Evolutionary conservation across 176 grass and related monocot species (phyloP).

Genomic region (Eleusine indica): DNA sequence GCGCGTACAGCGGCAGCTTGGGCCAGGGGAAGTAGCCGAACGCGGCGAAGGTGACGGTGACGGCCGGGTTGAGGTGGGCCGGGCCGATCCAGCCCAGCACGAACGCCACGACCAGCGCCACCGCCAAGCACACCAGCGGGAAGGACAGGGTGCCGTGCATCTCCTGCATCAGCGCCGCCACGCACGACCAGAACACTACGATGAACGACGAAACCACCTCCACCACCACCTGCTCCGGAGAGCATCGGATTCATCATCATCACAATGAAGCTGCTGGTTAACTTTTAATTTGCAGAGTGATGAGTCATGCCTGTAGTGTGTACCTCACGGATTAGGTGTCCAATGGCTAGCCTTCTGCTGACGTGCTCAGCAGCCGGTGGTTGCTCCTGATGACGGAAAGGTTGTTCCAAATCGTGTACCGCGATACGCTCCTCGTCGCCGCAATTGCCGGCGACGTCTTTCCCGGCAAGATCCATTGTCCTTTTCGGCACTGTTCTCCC

Average conservation of each 20-base stretch:
- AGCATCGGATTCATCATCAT: background rate
- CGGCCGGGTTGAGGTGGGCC: conserved; percentile 62
- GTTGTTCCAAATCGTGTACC: background rate
- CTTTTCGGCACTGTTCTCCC: background rate
- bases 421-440: background rate
- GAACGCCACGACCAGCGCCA: conserved; percentile 51
- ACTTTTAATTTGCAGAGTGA: background rate
- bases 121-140: conserved; percentile 46
- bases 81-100: conserved; percentile 54
- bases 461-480: conserved; percentile 8
- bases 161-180: conserved; percentile 57
- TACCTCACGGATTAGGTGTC: conserved; percentile 40
- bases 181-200: conserved; percentile 54
- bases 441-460: background rate
- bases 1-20: conserved; percentile 55
- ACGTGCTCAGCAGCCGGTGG: background rate
- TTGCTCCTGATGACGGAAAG: background rate
- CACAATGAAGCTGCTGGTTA: background rate
- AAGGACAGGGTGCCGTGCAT: conserved; percentile 48
- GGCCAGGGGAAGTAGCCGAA: conserved; percentile 40
- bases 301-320: background rate
- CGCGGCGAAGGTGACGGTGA: conserved; percentile 59
- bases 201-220: conserved; percentile 44
- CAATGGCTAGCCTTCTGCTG: conserved; percentile 27
- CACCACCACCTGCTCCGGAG: conserved; percentile 18